Evolutionary conservation across 495 filamentous ascomycete genomes (phyloP).

Genomic region (Parathielavia hyrcaniae): DNA sequence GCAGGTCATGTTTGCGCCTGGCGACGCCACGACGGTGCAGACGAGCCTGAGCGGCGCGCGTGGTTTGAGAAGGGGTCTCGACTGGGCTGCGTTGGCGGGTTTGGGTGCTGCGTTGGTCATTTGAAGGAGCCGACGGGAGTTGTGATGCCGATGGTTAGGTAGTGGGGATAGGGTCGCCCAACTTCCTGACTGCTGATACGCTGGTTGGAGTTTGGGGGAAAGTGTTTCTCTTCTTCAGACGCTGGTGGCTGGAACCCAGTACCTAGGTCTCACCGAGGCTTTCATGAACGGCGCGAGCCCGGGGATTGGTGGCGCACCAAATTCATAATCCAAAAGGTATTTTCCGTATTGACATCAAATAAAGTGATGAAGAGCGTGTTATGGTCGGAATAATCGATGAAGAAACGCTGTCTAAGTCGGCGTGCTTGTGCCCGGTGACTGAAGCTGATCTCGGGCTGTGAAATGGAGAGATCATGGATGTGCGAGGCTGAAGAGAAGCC

Average conservation of each 20-base stretch:
- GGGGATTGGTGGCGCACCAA: no score
- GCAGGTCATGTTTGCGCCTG: constrained; percentile 43
- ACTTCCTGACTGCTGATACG: not conserved
- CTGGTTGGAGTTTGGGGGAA: not conserved
- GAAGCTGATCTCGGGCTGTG: no score
- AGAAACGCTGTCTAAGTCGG: no score
- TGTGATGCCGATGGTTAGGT: not conserved
- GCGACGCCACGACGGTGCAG: constrained; percentile 37
- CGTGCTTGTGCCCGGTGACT: no score
- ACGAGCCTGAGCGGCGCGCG: constrained; percentile 26
- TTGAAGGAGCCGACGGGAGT: not conserved
- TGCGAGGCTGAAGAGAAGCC: constrained; percentile 19
- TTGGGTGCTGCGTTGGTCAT: constrained; percentile 19
- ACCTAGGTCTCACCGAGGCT: no score
- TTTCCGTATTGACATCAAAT: no score
- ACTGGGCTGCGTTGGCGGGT: constrained; percentile 14
- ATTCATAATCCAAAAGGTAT: no score
- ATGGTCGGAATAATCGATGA: no score
- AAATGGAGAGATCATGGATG: not conserved
- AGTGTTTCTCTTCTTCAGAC: no score
- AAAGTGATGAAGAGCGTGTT: no score
- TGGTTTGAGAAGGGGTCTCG: constrained; percentile 10
- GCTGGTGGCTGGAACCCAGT: no score
- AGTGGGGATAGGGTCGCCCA: not conserved
- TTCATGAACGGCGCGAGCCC: no score